A percentile compares a stretch with the other conserved stretches of the same genome.
These are phyloP conservation scores for Backusella luteola DNA, from an alignment of 192 early-diverging fungal species.

Conservation along the genomic window DNA sequence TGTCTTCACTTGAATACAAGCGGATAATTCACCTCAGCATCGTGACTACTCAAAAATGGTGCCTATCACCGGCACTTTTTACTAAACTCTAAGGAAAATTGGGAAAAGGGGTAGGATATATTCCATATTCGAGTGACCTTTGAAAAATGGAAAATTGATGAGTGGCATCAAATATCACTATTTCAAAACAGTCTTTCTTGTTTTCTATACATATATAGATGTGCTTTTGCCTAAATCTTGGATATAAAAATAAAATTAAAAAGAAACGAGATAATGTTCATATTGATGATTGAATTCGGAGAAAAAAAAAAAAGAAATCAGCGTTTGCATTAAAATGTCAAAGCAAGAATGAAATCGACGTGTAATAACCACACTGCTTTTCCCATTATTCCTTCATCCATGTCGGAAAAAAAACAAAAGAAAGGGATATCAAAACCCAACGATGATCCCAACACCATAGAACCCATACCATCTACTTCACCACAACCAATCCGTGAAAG, in stretches of 20 bases:
- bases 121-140: no score
- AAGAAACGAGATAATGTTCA: background rate
- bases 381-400: background rate
- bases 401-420: background rate
- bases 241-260: background rate
- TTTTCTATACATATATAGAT: background rate
- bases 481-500: background rate
- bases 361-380: background rate
- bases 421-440: background rate
- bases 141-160: no score
- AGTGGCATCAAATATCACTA: no score
- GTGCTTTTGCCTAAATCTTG: background rate
- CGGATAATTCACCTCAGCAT: no score
- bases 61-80: no score
- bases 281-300: background rate
- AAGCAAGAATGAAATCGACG: background rate
- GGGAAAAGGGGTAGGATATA: no score
- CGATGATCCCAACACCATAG: background rate
- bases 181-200: no score
- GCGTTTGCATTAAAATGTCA: background rate
- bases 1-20: no score
- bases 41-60: no score
- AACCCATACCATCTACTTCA: background rate
- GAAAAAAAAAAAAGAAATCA: background rate
- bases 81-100: no score